These are phyloP conservation scores for Rutstroemia sp. DNA, from an alignment of 2,329 filamentous ascomycete genomes.

Conservation along the genomic window DNA sequence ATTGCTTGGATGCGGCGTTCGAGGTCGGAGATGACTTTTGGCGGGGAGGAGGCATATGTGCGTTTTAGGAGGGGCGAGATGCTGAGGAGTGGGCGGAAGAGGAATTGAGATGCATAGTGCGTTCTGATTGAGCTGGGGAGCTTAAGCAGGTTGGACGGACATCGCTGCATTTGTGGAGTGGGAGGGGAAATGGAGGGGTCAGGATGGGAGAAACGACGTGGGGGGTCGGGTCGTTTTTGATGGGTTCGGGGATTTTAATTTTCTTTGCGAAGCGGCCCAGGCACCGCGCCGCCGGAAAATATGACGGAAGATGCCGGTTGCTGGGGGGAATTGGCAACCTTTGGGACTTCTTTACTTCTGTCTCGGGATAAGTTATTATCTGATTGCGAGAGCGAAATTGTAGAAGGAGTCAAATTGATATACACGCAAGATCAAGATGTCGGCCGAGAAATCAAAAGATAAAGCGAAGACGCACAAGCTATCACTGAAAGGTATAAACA, in stretches of 20 bases:
- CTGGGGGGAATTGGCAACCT: constrained; percentile 6
- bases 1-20: constrained; percentile 62
- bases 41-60: constrained; percentile 20
- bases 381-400: neutral
- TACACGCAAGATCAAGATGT: constrained; percentile 19
- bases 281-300: neutral
- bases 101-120: constrained; percentile 25
- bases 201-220: neutral
- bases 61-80: constrained; percentile 18
- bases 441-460: constrained; percentile 41
- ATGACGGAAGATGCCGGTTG: constrained; percentile 1
- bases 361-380: neutral
- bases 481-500: constrained; percentile 68
- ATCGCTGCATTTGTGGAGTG: constrained; percentile 30
- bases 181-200: constrained; percentile 7
- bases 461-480: constrained; percentile 94
- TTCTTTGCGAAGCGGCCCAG: neutral
- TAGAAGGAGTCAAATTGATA: neutral
- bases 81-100: constrained; percentile 18
- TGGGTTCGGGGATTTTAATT: neutral
- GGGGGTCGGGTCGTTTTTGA: neutral
- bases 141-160: constrained; percentile 27
- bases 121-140: constrained; percentile 28
- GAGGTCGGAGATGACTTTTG: constrained; percentile 35
- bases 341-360: constrained; percentile 1